Evolutionary conservation across 768 basidiomycete genomes (phyloP).

Genomic region (Russula foetens): DNA sequence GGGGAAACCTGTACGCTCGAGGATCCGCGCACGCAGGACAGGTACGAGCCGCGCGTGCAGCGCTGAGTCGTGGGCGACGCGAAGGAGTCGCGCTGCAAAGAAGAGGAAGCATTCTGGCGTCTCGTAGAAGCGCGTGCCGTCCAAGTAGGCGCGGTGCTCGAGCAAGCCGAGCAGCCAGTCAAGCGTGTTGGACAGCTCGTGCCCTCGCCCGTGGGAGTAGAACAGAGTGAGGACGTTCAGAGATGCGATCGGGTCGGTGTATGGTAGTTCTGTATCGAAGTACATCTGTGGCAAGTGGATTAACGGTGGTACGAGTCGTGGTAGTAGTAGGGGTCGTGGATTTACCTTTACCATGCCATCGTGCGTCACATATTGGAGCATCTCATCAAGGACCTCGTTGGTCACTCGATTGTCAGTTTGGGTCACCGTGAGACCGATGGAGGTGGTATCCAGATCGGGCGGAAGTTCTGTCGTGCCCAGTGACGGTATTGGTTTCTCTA

Average conservation of each 20-base stretch:
- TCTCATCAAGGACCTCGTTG: conserved; percentile 44
- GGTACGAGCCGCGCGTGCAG: conserved; percentile 33
- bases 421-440: conserved; percentile 41
- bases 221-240: conserved; percentile 44
- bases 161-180: conserved; percentile 45
- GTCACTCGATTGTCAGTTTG: conserved; percentile 25
- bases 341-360: conserved; percentile 39
- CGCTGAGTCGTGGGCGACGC: conserved; percentile 25
- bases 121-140: conserved; percentile 49
- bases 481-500: conserved; percentile 22
- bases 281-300: conserved; percentile 34
- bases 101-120: conserved; percentile 46
- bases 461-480: conserved; percentile 44
- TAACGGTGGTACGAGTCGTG: too few species aligned
- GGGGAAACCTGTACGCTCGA: conserved; percentile 41
- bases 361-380: conserved; percentile 40
- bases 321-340: too few species aligned
- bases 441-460: conserved; percentile 51
- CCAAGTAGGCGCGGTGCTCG: conserved; percentile 42
- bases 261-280: conserved; percentile 41
- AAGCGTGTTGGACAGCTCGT: conserved; percentile 36
- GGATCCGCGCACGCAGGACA: conserved; percentile 37
- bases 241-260: conserved; percentile 47
- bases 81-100: conserved; percentile 41
- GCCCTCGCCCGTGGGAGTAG: conserved; percentile 40